Evolutionary conservation across 768 basidiomycete species (phyloP), one percentile per base, ranked within the genome.

Genomic region (Gelatoporia subvermispora): DNA sequence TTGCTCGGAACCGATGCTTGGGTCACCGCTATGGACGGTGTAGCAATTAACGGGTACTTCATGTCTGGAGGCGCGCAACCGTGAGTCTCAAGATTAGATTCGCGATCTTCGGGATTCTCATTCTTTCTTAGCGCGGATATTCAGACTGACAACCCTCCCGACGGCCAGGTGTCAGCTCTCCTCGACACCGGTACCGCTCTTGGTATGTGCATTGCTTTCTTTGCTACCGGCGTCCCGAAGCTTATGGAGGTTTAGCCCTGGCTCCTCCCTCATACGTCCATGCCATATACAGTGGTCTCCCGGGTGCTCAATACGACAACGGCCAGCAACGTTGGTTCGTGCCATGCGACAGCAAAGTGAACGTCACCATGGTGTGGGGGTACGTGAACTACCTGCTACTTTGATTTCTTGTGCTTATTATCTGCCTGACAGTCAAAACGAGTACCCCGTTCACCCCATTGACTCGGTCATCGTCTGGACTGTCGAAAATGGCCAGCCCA

Each of bases 311-410:
- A 5, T 15, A 11, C 17, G 23, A 16, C 35, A 22, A 37, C 2
- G 35, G 40, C 23, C 45, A 35, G 9, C 20, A 31, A 13, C 10
- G 18, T 23, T 38, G 24, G 11, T 21, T 15, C n/a, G 36, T 44
- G 11, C 41, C 45, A 11, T 52, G 51, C 42, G 41, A 48, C 21
- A 38, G 35, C 8, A 31, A 47, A 25, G 21, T 40, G n/a, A 52
- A 47, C 38, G 35, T 52, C 17, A 47, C 31, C 18, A 24, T 47
- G 23, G 41, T 38, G 9, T 43, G 47, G 18, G 45, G 45, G 51
- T 52, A 28, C 4, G 51, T 43, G 10, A n/a, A 4, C 24, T 41
- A 4, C 21, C 10, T 35, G 13, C 4, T 38, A 13, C 20, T 8
- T 17, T 38, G 11, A 18, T 11, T 4, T 22, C 8, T 10, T 2